Evolutionary conservation across 129 eudicot genomes (phyloP), one percentile per base, ranked within the genome.

Genomic region (Glebionis coronaria): DNA sequence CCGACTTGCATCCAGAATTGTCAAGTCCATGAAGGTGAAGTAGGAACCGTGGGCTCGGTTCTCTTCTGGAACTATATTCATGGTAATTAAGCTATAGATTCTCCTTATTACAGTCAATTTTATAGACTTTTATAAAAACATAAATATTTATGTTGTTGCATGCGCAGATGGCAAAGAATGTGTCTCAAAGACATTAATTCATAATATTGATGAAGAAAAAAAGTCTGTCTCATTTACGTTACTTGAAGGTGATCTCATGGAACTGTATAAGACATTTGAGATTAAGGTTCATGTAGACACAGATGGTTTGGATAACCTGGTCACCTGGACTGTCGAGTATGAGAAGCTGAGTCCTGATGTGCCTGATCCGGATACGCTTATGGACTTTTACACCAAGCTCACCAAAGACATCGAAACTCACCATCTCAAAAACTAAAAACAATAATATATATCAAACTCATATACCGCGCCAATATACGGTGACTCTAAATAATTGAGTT

Each of bases 1-100:
- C 82, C 83, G 3, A 75, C 29, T 1, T 52, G 23, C 20, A 55
- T 78, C n/a, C 80, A 82, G 25, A 78, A 60, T 14, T 78, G 83
- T 78, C 78, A 78, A 50, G 29, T 67, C 50, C 83, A 69, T 70
- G 69, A 62, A 0, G 83, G 83, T 49, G 83, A 74, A n/a, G 67
- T 29, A 14, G 87, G 87, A 78, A 66, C 49, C 3, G 73, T 42
- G 3, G 87, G 87, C 29, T 74, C 72, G 12, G 23, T 69, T 23
- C 57, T 74, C 64, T 4, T 5, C 21, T 82, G 83, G 87, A 67
- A 69, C 59, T 78, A 82, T 28, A 59, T 78, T 27, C 80, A 42
- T 14, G 83, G 87, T 82, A 74, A n/a, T n/a, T n/a, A n/a, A 62
- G 2, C 38, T 12, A 31, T 29, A 29, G 35, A 29, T 29, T 29